These are phyloP conservation scores for Fusarium mangiferae DNA, from an alignment of 2,329 filamentous ascomycete genomes.

Conservation along the genomic window DNA sequence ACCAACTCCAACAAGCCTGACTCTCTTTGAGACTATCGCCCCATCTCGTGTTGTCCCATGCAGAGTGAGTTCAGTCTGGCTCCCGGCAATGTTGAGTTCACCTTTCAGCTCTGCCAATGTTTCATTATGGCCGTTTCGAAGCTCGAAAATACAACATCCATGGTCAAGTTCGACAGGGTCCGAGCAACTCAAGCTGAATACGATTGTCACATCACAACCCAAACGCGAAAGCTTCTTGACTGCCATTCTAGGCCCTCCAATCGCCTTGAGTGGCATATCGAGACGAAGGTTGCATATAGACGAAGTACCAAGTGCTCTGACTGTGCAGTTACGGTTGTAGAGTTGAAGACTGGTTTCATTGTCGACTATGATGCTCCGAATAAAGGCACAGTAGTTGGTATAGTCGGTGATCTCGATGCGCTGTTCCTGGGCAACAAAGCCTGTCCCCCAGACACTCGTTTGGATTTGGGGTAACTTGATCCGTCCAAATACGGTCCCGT, in stretches of 20 bases:
- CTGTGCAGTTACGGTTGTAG: slow-evolving; percentile 44
- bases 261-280: slow-evolving; percentile 43
- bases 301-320: slow-evolving; percentile 41
- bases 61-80: slow-evolving; percentile 45
- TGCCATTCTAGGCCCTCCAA: slow-evolving; percentile 40
- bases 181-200: slow-evolving; percentile 44
- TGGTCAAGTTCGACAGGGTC: slow-evolving; percentile 48
- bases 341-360: slow-evolving; percentile 44
- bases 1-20: slow-evolving; percentile 41
- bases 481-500: slow-evolving; percentile 45
- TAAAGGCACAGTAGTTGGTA: slow-evolving; percentile 44
- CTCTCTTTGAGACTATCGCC: slow-evolving; percentile 28
- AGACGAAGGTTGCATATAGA: slow-evolving; percentile 33
- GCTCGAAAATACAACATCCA: slow-evolving; percentile 46
- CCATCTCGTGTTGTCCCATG: slow-evolving; percentile 33
- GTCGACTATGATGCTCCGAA: slow-evolving; percentile 46
- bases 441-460: slow-evolving; percentile 43
- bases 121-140: slow-evolving; percentile 43
- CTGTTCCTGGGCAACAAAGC: slow-evolving; percentile 44
- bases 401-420: slow-evolving; percentile 45
- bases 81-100: slow-evolving; percentile 43
- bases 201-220: slow-evolving; percentile 27
- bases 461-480: slow-evolving; percentile 45
- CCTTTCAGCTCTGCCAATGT: slow-evolving; percentile 45
- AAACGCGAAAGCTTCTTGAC: slow-evolving; percentile 38